Base-by-base conservation (phyloP, 345 rosid genomes). In the Dovyalis caffra region DNA sequence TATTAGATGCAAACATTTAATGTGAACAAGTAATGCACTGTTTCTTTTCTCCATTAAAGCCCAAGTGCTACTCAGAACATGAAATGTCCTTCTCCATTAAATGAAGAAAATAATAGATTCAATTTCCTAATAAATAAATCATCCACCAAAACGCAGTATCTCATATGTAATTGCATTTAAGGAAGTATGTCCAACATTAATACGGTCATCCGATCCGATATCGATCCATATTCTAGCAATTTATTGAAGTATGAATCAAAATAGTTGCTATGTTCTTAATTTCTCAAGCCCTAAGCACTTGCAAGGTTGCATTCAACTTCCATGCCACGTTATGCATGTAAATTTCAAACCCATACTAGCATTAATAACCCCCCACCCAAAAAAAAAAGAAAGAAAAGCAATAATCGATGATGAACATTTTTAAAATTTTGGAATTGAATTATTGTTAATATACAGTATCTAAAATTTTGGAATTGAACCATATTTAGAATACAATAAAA, bases 111-210 rank as follows among this genome's bases (percentile, higher is more conserved):
- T 5, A 38, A 23, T 49, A 51, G 63, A 67, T 61, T 81, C 77
- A 81, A 68, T 74, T 73, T 75, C 76, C 73, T 57, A 76, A 67
- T 76, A 66, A 81, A 76, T 69, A 79, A 75, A 31, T 65, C 81
- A 72, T 31, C 69, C 32, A 76, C 66, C 77, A 37, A 40, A 58
- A 49, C 77, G 57, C 8, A n/a, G 70, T 2, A 40, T 65, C 16
- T 56, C 68, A 67, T 23, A 45, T 34, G 45, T 37, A 71, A 74
- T 68, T 49, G 75, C 83, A 80, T 80, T 80, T 32, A 83, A 83
- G 53, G 70, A 77, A 83, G 79, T 58, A 33, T 77, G 64, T 58
- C 23, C 32, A 25, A 63, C 75, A 70, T 73, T 77, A 62, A 83
- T 66, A 12, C 2, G 64, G 64, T 31, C 11, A 65, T 33, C 14